phyloP scores from a whole-genome alignment of 2,329 filamentous ascomycete species.

The Colletotrichum ledebouriae region DNA sequence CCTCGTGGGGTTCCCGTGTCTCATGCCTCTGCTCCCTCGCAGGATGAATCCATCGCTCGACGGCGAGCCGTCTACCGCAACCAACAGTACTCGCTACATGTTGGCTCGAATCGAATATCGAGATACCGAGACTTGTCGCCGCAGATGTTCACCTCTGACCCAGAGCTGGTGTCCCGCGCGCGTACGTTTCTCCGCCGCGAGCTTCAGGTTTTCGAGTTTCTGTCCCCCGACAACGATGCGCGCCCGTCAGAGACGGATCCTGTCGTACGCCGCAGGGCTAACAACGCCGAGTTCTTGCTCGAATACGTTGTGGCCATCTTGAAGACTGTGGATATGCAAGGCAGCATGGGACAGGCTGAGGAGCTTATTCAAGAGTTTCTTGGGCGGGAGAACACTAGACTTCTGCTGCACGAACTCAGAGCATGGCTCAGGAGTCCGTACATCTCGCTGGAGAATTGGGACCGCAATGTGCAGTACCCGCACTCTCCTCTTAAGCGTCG shows the following conservation, averaged over 20 bases:
- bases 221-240: conserved; percentile 55
- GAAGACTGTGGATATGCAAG: conserved; percentile 85
- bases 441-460: conserved; percentile 80
- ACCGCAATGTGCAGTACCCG: conserved; percentile 80
- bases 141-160: conserved; percentile 71
- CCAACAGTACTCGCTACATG: conserved; percentile 81
- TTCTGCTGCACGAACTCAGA: conserved; percentile 89
- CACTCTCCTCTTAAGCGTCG: conserved; percentile 22
- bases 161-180: conserved; percentile 80
- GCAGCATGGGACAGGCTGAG: conserved; percentile 82
- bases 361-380: conserved; percentile 84
- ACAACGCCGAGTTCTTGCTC: conserved; percentile 85
- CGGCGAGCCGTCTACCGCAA: conserved; percentile 81
- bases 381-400: conserved; percentile 76
- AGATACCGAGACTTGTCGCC: conserved; percentile 82
- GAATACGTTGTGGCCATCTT: conserved; percentile 89
- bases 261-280: conserved; percentile 56
- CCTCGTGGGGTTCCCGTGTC: conserved; percentile 42
- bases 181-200: conserved; percentile 87
- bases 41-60: conserved; percentile 60
- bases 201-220: conserved; percentile 83
- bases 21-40: conserved; percentile 43
- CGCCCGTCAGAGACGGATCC: conserved; percentile 34
- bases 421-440: conserved; percentile 88
- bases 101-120: conserved; percentile 85